Evolutionary conservation across 306 rosid species (phyloP), one percentile per base, ranked within the genome.

Genomic region (Quercus berberidifolia): DNA sequence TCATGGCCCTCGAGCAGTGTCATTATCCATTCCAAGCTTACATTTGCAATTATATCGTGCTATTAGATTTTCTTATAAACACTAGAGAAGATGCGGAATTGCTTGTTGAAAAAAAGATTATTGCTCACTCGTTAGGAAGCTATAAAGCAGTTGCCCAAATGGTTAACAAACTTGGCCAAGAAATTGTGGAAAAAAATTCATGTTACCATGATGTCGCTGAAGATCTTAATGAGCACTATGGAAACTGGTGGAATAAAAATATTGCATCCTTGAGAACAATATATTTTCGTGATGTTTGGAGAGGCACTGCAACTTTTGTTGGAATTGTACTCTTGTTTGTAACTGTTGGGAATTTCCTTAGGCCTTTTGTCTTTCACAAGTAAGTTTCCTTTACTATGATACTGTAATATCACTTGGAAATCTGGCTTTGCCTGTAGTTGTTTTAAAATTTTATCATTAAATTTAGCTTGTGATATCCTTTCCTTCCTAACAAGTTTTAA

Each of bases 251-350:
- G 92, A 89, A 89, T 33, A 81, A 83, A 3, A 58, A 77, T 0
- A 80, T 83, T 82, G 96, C 92, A 0, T 83, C 86, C 0, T 46
- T 87, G 49, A 82, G 77, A 71, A 82, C 79, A 71, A 86, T 89
- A 1, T 91, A 91, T 30, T 89, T 91, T 55, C 82, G 87, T 38
- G 91, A 91, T 63, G 85, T 89, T 18, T 91, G 93, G 90, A 91
- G 90, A 9, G 85, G 86, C 3, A 89, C 90, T 64, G 85, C 92
- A 33, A 91, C 96, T 20, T 5, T 91, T 30, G 82, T 91, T 5
- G 96, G 91, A 75, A 5, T 87, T 73, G 35, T 76, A 17, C 78
- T 90, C 15, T 69, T 87, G 1, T 20, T 82, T 30, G 82, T 79
- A 25, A 72, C 87, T 3, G 72, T 82, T 1, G 81, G 82, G 77